A percentile compares a stretch with the other conserved stretches of the same genome.
Conservation (phyloP, 164 flowering plant genomes). For the Macadamia integrifolia region DNA sequence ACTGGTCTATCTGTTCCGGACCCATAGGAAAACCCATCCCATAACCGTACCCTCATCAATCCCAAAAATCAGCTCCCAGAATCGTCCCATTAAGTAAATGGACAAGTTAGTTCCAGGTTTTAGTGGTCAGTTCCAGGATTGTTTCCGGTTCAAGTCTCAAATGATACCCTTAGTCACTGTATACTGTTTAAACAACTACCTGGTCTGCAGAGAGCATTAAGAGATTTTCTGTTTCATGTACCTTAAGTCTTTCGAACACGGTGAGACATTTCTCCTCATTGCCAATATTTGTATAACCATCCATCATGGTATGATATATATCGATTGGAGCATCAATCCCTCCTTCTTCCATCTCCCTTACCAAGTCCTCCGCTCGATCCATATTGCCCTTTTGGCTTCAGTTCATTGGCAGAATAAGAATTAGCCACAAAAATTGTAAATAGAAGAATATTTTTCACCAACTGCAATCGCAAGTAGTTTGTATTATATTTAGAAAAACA, state of each 20-base stretch:
- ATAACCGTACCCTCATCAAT: too few relatives aligned
- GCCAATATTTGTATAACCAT: slow-evolving; percentile 83
- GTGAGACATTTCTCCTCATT: slow-evolving; percentile 74
- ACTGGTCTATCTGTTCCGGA: too few relatives aligned
- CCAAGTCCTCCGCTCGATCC: slow-evolving; percentile 84
- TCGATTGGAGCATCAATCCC: slow-evolving; percentile 93
- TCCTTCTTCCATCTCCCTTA: slow-evolving; percentile 91
- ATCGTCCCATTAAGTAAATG: too few relatives aligned
- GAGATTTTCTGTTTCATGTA: slow-evolving; percentile 17
- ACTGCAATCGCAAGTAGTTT: background rate
- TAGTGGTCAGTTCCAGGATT: too few relatives aligned
- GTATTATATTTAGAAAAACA: background rate
- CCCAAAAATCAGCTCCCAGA: too few relatives aligned
- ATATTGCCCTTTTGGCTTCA: slow-evolving; percentile 75
- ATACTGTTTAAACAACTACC: background rate
- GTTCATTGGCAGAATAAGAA: background rate
- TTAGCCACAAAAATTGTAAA: background rate
- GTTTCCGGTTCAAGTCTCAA: too few relatives aligned
- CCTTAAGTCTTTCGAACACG: slow-evolving; percentile 90
- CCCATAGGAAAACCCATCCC: too few relatives aligned
- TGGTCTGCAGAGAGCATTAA: background rate
- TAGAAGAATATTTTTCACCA: too few relatives aligned
- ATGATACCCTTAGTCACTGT: too few relatives aligned
- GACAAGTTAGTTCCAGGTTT: too few relatives aligned
- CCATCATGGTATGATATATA: slow-evolving; percentile 97